phyloP scores from a whole-genome alignment of 2,329 filamentous ascomycete genomes.

The Albophoma yamanashiensis region DNA sequence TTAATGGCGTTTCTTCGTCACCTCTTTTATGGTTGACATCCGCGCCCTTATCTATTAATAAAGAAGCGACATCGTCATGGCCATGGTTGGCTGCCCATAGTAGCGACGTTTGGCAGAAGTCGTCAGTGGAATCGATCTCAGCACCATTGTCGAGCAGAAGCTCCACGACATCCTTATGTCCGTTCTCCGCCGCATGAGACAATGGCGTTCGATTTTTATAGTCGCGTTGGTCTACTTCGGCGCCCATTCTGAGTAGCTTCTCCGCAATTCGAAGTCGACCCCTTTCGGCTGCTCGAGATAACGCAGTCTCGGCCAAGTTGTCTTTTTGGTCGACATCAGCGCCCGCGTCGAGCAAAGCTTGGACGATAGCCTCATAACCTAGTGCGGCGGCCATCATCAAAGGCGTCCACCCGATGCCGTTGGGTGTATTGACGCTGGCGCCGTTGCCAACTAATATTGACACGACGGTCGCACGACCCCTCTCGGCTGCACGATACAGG shows the following conservation, averaged over 20 bases:
- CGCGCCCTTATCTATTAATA: neutral
- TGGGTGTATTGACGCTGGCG: neutral
- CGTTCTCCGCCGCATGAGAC: neutral
- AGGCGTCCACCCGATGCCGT: neutral
- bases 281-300: neutral
- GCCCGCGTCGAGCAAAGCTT: neutral
- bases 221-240: neutral
- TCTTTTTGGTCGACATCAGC: neutral
- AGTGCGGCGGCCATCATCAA: neutral
- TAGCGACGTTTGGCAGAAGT: neutral
- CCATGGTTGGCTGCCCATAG: neutral
- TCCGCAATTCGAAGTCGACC: neutral
- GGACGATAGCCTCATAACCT: neutral
- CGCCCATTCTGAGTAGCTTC: neutral
- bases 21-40: neutral
- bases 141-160: neutral
- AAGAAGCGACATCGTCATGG: neutral
- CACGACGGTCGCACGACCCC: neutral
- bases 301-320: rapidly evolving
- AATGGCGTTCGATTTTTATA: neutral
- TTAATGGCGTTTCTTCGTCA: neutral
- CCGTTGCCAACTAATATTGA: neutral
- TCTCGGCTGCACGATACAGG: neutral
- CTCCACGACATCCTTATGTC: neutral
- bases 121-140: neutral